Evolutionary conservation across 225 moss, liverwort and hornwort species (phyloP), one percentile per base, ranked within the genome.

Genomic region (Marchantia polymorpha): DNA sequence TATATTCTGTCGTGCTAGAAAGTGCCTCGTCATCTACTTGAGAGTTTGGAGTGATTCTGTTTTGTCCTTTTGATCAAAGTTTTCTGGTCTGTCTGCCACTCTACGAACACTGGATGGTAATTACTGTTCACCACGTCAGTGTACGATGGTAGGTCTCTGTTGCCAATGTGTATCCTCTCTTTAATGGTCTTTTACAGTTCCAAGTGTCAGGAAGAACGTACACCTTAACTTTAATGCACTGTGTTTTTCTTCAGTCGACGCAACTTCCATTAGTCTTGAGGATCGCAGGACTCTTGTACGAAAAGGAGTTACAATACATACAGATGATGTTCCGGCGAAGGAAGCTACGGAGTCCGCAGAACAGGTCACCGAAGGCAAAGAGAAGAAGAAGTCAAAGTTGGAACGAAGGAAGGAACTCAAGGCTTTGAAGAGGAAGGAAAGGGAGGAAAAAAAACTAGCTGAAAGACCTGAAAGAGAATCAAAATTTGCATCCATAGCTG

Each of bases 391-490:
- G 14, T 83, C 92, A 14, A 93, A 95, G 80, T 83, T 81, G 80
- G 91, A 95, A 61, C 90, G 83, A 15, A 95, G 88, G 82, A 89
- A 91, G 83, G 81, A 90, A 58, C 85, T 79, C 82, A 95, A 95
- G 80, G 83, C 88, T 23, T 78, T 86, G 20, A 89, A 82, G 69
- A 90, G 78, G 59, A 88, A 85, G 64, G 75, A 79, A 46, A 66
- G 56, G 72, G 90, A 90, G 82, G 90, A 87, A 39, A 89, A 80
- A 69, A 86, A 79, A 22, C 53, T 69, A 8, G 52, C 69, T 8
- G 56, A 30, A 76, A 60, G 85, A 83, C 17, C 80, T 80, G 80
- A 78, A 69, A 84, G 74, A 7, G 84, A 84, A 84, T 81, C 49
- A 72, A 72, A 15, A 77, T 46, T 77, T 59, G 76, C 71, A 49